These are phyloP conservation scores for Penicillium steckii DNA, from an alignment of 495 filamentous ascomycete genomes.

Conservation along the genomic window DNA sequence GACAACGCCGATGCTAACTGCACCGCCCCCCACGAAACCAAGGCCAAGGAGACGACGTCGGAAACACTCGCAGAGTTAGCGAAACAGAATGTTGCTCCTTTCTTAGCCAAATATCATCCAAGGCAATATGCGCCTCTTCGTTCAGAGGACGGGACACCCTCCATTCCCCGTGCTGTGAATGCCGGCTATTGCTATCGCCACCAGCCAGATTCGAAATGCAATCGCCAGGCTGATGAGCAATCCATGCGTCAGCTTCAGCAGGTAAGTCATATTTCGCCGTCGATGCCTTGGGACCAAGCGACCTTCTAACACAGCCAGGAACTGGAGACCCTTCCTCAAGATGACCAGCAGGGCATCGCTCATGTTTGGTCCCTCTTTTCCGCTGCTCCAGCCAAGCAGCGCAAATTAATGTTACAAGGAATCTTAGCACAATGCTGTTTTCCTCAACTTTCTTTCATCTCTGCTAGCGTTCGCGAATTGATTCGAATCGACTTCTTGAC, in stretches of 20 bases:
- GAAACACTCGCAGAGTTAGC: conserved; percentile 47
- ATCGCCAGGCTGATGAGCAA: conserved; percentile 86
- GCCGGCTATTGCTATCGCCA: conserved; percentile 97
- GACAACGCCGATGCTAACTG: conserved; percentile 25
- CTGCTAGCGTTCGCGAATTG: conserved; percentile 79
- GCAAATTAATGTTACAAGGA: conserved; percentile 91
- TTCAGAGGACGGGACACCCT: conserved; percentile 28
- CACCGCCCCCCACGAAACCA: conserved; percentile 16
- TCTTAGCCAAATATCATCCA: conserved; percentile 82
- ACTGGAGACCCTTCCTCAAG: conserved; percentile 74
- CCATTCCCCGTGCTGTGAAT: conserved; percentile 51
- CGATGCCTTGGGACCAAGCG: neutral
- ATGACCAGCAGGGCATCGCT: conserved; percentile 88
- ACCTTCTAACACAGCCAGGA: conserved; percentile 50
- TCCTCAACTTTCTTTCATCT: conserved; percentile 90
- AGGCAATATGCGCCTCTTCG: conserved; percentile 72
- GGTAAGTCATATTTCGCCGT: conserved; percentile 44
- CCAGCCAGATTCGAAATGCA: conserved; percentile 89
- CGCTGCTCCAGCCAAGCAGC: conserved; percentile 87
- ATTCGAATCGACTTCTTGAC: conserved; percentile 94
- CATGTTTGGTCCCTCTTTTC: conserved; percentile 98
- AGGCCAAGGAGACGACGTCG: conserved; percentile 12
- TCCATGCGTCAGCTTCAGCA: conserved; percentile 93
- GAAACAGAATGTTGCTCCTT: conserved; percentile 67
- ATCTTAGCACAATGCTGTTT: conserved; percentile 96